These are phyloP conservation scores for Podaxis sp. DNA, from an alignment of 768 basidiomycete species.

Conservation along the genomic window DNA sequence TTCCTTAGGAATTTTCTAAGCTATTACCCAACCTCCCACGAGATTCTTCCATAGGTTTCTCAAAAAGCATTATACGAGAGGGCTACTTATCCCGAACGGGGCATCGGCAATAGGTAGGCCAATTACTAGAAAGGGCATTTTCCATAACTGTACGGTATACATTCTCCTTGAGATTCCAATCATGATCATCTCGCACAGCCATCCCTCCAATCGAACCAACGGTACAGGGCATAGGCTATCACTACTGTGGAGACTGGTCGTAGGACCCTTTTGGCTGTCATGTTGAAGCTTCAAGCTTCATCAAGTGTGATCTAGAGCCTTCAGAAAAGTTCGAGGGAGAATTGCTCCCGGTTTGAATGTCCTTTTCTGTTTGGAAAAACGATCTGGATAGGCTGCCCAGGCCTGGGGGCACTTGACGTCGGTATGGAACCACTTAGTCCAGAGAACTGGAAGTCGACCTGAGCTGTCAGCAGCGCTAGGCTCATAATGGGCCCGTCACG, in stretches of 20 bases:
- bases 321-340: neutral
- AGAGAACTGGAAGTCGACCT: slow-evolving; percentile 1
- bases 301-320: neutral
- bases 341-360: neutral
- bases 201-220: neutral
- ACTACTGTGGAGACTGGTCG: neutral
- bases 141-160: neutral
- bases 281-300: neutral
- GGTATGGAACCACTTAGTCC: neutral
- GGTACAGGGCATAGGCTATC: neutral
- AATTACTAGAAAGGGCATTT: neutral
- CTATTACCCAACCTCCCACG: neutral
- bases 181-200: neutral
- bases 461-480: neutral
- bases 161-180: neutral
- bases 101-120: neutral
- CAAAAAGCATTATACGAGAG: no score
- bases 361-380: neutral
- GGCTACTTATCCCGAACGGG: neutral
- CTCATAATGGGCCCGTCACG: neutral
- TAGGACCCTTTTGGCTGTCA: neutral
- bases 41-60: neutral
- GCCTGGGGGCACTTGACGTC: neutral
- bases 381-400: neutral
- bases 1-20: neutral